Evolutionary conservation across 2,329 filamentous ascomycete genomes (phyloP), one percentile per base, ranked within the genome.

Genomic region (Diaporthe sp.): DNA sequence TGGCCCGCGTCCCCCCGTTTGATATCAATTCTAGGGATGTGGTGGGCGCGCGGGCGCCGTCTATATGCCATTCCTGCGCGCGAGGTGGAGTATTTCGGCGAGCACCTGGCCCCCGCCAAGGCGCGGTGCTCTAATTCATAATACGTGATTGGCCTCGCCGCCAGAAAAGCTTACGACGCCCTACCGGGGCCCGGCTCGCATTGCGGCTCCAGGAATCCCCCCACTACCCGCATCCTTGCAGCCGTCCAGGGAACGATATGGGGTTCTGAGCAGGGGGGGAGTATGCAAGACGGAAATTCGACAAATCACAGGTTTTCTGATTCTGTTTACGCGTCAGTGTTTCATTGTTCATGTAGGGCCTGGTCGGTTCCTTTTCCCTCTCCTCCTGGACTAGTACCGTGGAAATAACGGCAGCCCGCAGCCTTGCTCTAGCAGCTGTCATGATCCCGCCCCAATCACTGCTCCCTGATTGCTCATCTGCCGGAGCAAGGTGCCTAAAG

Each of bases 111-210:
- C 35, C n/a, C 40, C n/a, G 42, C 69, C 55, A 47, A 61, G 45
- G 33, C 33, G 38, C 40, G 54, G 25, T 25, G 30, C 12, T 60
- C 83, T 85, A 79, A 86, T 78, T 12, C 30, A 47, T 13, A 64
- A 40, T 54, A 42, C 22, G 35, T 72, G 57, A 55, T 72, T 72
- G 70, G 70, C 40, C n/a, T 42, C 50, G 33, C 42, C 25, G 19
- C n/a, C 17, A n/a, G 25, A 47, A 42, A 69, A 58, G 71, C 71
- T 73, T 66, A 73, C 61, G 71, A 73, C 70, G 57, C 71, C 47
- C 38, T 54, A 54, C 64, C 45, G 33, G 47, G 64, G 64, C 64
- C 38, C 42, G 22, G 30, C 28, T 3, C 28, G 38, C 45, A 42
- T 58, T 58, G 60, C 60, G 71, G 58, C 61, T 68, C 71, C 70